Evolutionary conservation across 2,329 filamentous ascomycete genomes (phyloP), one percentile per base, ranked within the genome.

Genomic region (Colletotrichum sp.): DNA sequence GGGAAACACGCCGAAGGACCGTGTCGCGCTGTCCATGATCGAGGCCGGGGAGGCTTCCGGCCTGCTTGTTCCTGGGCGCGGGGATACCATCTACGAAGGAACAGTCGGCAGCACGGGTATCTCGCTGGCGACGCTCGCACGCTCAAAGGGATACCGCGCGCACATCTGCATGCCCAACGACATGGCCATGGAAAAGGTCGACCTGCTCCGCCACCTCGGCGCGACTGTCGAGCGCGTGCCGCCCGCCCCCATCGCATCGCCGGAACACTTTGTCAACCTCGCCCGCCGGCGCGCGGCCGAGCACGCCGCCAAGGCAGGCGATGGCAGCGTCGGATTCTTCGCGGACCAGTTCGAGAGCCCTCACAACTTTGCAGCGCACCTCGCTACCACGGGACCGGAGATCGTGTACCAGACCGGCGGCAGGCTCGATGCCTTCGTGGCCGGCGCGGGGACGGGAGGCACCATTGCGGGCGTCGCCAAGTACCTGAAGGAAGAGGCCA

Each of bases 161-260:
- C 95, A 98, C 85, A 98, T 99, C 79, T 98, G 95, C 88, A 98
- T 99, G 96, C 96, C 97, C 64, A 93, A 95, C 82, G 97, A 99
- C 86, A 94, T 97, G 87, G 92, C 94, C 72, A 87, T 89, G 72
- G 97, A 99, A 84, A 99, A 99, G 85, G 95, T 94, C 7, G 93
- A 96, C 80, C 91, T 99, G 55, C 92, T 99, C 60, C 90, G 94
- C 78, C 96, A 97, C 82, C 92, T 99, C 13, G 97, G 97, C 80
- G 97, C 97, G 56, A 91, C 92, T n/a, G 96, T 99, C 32, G 96
- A 98, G 87, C 92, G 96, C 70, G 96, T 99, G 3, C 91, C 93
- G 8, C 96, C 97, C 15, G 96, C 96, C 12, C 96, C 96, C 74
- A 99, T 99, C 78, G 94, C 97, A n/a, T 96, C 96, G 80, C 94